Conservation (phyloP, 192 early-diverging fungal genomes). For the Glomus cerebriforme region DNA sequence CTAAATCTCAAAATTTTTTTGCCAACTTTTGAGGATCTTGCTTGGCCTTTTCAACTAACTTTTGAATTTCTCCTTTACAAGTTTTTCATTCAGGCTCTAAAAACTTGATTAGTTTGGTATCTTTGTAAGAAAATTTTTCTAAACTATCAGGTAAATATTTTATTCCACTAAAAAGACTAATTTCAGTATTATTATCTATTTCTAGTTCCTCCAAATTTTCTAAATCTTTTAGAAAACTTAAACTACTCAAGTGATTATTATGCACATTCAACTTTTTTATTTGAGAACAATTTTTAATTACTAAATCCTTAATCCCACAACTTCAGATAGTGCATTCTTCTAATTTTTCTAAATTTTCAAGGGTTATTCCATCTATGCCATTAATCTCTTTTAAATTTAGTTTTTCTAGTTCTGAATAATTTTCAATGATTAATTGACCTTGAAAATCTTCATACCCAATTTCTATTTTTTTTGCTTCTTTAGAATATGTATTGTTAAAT, state of each 20-base stretch:
- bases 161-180: too few species aligned
- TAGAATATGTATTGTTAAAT: conserved; percentile 4
- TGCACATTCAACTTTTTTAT: not conserved
- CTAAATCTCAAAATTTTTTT: too few species aligned
- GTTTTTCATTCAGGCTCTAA: too few species aligned
- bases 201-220: conserved; percentile 19
- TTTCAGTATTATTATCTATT: conserved; percentile 19
- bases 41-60: too few species aligned
- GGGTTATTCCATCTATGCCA: not conserved
- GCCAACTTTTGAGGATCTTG: too few species aligned
- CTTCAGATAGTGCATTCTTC: not conserved
- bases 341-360: not conserved
- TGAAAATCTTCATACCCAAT: not conserved
- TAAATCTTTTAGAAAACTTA: not conserved
- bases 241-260: conserved; percentile 1
- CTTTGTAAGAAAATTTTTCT: too few species aligned
- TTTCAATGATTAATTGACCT: conserved; percentile 8
- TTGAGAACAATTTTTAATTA: conserved; percentile 23
- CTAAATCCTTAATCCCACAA: not conserved
- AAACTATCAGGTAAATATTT: too few species aligned
- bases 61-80: too few species aligned
- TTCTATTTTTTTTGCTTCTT: conserved; percentile 22
- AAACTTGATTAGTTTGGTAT: too few species aligned
- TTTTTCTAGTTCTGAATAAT: not conserved
- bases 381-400: not conserved